phyloP scores from a whole-genome alignment of 2,329 filamentous ascomycete genomes.

The Verticillium tricorpus region DNA sequence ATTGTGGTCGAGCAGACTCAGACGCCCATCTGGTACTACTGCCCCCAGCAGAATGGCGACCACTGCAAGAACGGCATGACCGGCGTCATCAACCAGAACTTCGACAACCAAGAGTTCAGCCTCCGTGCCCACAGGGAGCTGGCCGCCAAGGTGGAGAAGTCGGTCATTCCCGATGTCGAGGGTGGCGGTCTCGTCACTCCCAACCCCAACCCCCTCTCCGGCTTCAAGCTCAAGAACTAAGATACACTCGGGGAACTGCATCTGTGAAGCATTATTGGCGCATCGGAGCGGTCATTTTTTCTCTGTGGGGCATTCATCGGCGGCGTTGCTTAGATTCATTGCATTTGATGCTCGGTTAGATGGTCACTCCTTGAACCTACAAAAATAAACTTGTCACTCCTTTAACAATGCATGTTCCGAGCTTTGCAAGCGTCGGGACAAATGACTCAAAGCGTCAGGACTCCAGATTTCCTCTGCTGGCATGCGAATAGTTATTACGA shows the following conservation, averaged over 20 bases:
- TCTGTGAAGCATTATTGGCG: background rate
- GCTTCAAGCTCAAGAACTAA: conserved; percentile 19
- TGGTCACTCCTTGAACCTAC: background rate
- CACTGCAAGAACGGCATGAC: conserved; percentile 48
- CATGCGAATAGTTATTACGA: no score
- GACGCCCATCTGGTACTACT: conserved; percentile 36
- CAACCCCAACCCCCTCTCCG: conserved; percentile 36
- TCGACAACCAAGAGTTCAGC: conserved; percentile 30
- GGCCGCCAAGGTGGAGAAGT: conserved; percentile 25
- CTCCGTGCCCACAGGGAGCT: conserved; percentile 30
- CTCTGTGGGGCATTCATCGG: background rate
- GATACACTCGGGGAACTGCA: background rate
- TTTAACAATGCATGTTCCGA: background rate
- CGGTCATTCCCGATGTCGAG: conserved; percentile 24
- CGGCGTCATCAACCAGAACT: conserved; percentile 44
- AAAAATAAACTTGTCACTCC: background rate
- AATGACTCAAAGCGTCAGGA: no score
- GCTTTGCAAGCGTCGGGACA: no score
- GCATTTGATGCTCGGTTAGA: background rate
- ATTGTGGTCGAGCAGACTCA: conserved; percentile 32
- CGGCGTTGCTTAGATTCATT: background rate
- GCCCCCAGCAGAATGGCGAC: conserved; percentile 27
- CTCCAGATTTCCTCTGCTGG: no score
- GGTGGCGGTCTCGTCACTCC: conserved; percentile 31
- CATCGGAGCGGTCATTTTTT: background rate